A percentile compares a stretch with the other conserved stretches of the same genome.
These are phyloP conservation scores for Fusarium fujikuroi DNA, from an alignment of 2,329 filamentous ascomycete species.

Conservation along the genomic window DNA sequence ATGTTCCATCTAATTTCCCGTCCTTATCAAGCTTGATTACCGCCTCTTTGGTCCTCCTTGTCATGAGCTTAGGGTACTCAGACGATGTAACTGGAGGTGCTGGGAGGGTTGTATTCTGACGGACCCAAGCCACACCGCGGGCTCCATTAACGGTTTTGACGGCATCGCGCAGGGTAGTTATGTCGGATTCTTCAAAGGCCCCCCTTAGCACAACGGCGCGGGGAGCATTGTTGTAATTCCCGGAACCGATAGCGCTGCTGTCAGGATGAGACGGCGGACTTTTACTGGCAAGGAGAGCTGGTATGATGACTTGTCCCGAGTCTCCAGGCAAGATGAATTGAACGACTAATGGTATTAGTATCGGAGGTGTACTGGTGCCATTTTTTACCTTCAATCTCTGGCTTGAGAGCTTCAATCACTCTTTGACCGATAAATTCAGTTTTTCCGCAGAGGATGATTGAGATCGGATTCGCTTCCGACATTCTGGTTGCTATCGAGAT, in stretches of 20 bases:
- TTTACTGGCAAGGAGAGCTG: not conserved
- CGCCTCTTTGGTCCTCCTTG: conserved; percentile 24
- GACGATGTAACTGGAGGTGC: conserved; percentile 22
- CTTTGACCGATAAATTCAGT: conserved; percentile 14
- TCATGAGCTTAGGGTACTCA: conserved; percentile 22
- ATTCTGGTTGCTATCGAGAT: not conserved
- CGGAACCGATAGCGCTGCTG: conserved; percentile 6
- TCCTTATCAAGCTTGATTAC: conserved; percentile 4
- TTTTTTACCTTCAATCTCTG: conserved; percentile 22
- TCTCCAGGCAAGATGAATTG: conserved; percentile 27
- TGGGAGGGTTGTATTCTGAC: conserved; percentile 6
- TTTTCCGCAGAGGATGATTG: conserved; percentile 32
- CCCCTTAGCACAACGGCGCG: conserved; percentile 15
- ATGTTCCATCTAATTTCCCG: conserved; percentile 10
- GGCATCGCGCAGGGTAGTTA: not conserved
- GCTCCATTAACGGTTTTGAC: not conserved
- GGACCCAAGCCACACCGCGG: conserved; percentile 18
- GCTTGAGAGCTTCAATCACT: conserved; percentile 20
- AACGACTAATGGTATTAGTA: not conserved
- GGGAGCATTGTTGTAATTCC: not conserved
- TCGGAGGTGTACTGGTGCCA: fast-evolving
- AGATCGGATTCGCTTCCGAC: not conserved
- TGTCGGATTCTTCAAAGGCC: conserved; percentile 18
- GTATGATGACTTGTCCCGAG: conserved; percentile 19
- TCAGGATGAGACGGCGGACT: conserved; percentile 1